phyloP scores from a whole-genome alignment of 768 basidiomycete species.

The Xerocomellus dryophilus region DNA sequence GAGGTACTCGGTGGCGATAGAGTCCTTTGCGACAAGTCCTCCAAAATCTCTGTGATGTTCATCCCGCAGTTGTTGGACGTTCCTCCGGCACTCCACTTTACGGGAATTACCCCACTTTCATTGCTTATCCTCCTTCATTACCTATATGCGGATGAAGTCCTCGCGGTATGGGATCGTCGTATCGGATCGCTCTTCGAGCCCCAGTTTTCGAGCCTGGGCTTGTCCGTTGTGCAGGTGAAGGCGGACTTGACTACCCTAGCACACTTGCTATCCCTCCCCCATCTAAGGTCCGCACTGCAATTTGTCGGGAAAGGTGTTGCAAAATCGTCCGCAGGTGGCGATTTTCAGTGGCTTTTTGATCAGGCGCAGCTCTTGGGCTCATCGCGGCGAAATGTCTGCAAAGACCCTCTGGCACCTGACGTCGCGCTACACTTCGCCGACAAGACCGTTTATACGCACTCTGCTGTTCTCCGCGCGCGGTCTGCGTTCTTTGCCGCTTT shows the following conservation, averaged over 20 bases:
- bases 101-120: conserved; percentile 60
- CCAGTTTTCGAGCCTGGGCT: conserved; percentile 38
- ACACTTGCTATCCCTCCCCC: conserved; percentile 53
- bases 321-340: conserved; percentile 43
- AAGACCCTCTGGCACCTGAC: conserved; percentile 51
- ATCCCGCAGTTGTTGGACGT: conserved; percentile 2
- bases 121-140: conserved; percentile 77
- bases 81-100: conserved; percentile 33
- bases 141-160: conserved; percentile 82
- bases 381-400: conserved; percentile 2
- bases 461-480: conserved; percentile 73
- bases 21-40: conserved; percentile 26
- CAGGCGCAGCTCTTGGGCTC: conserved; percentile 11
- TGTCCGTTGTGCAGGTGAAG: conserved; percentile 51
- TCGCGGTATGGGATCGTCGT: conserved; percentile 82
- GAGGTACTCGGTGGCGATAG: conserved; percentile 38
- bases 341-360: conserved; percentile 52
- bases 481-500: conserved; percentile 82
- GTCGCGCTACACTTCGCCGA: conserved; percentile 72
- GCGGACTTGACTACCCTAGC: conserved; percentile 61
- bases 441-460: conserved; percentile 62
- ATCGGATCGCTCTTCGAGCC: conserved; percentile 45
- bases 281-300: conserved; percentile 53
- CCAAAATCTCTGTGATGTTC: conserved; percentile 32
- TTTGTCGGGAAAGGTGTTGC: conserved; percentile 58